phyloP scores from a whole-genome alignment of 179 eudicot species.

The Heliamphora ciliata region DNA sequence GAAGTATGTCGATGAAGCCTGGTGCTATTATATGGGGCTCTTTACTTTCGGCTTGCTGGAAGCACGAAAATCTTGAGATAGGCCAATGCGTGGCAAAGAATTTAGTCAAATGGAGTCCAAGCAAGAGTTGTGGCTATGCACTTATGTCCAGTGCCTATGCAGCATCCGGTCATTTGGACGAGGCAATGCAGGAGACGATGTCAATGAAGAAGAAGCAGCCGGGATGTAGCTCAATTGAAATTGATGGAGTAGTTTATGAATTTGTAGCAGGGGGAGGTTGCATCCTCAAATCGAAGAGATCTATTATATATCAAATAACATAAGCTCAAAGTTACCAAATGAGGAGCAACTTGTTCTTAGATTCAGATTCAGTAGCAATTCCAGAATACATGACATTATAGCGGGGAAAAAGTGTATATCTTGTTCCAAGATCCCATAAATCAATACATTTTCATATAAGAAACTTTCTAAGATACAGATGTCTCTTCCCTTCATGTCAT shows the following conservation, averaged over 20 bases:
- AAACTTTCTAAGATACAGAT: neutral
- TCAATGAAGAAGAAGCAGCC: conserved; percentile 45
- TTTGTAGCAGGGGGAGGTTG: conserved; percentile 49
- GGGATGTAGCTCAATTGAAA: conserved; percentile 65
- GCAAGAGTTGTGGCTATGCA: conserved; percentile 47
- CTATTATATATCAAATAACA: conserved; percentile 16
- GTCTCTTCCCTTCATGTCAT: neutral
- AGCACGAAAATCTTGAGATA: conserved; percentile 46
- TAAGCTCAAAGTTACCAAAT: conserved; percentile 15
- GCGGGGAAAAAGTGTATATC: neutral
- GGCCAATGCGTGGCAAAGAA: conserved; percentile 41
- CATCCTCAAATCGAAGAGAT: conserved; percentile 35
- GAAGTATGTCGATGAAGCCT: conserved; percentile 52
- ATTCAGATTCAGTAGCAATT: neutral
- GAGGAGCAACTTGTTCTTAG: neutral
- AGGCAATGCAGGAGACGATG: conserved; percentile 42
- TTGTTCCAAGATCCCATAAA: neutral
- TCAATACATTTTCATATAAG: neutral
- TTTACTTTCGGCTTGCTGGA: conserved; percentile 53
- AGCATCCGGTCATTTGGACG: conserved; percentile 41
- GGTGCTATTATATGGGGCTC: conserved; percentile 64
- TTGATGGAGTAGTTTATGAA: conserved; percentile 54
- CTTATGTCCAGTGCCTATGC: conserved; percentile 58
- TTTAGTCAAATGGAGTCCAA: conserved; percentile 30
- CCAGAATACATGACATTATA: neutral